These are phyloP conservation scores for Triticum monococcum DNA, from an alignment of 176 grass and related monocot species.

Conservation along the genomic window DNA sequence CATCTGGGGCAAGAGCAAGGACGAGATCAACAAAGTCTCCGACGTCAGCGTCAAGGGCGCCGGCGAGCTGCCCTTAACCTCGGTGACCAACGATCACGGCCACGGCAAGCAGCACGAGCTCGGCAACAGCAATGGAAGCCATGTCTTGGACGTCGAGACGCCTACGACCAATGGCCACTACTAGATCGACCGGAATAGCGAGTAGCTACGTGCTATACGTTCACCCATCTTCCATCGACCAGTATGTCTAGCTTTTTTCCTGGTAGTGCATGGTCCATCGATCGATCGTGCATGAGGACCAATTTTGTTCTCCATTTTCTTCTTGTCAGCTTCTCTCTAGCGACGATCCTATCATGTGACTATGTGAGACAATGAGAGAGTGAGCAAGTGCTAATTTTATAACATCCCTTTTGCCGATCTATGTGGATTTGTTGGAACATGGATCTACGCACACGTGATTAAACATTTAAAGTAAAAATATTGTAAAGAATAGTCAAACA, in stretches of 20 bases:
- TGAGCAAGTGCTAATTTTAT: neutral
- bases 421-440: too few species aligned
- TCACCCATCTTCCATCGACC: neutral
- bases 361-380: neutral
- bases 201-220: neutral
- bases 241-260: neutral
- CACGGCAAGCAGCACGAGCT: conserved; percentile 41
- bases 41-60: conserved; percentile 27
- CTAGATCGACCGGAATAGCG: neutral
- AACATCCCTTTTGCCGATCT: neutral
- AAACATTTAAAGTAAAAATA: too few species aligned
- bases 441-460: too few species aligned
- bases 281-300: neutral
- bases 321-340: conserved; percentile 4
- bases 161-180: conserved; percentile 33
- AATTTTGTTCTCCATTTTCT: neutral
- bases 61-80: conserved; percentile 50
- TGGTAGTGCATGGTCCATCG: neutral
- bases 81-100: conserved; percentile 15
- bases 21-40: conserved; percentile 33
- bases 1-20: conserved; percentile 89
- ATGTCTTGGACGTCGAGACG: conserved; percentile 43
- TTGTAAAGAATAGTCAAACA: too few species aligned
- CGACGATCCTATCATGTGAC: conserved; percentile 7
- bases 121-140: conserved; percentile 13